Percentiles rank a stretch among this genome's conserved stretches.
Evolutionary conservation across 2,329 filamentous ascomycete species (phyloP).

Genomic region (Aquanectria penicillioides): DNA sequence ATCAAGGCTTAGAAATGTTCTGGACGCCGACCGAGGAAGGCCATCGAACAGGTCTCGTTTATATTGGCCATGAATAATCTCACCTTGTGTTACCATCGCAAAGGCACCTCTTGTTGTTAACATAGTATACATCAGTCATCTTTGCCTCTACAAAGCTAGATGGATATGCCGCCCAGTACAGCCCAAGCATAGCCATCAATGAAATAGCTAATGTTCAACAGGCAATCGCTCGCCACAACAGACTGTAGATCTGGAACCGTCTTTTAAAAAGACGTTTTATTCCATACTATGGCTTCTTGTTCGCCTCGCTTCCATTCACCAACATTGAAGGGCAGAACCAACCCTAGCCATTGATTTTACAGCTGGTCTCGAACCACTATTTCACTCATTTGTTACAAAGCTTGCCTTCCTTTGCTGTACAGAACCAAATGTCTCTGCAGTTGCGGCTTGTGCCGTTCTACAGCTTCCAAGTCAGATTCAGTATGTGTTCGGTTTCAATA

Average conservation of each 20-base stretch:
- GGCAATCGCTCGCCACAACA: neutral
- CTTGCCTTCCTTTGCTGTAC: conserved; percentile 15
- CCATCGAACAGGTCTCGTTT: no score
- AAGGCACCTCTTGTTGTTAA: no score
- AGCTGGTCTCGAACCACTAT: neutral
- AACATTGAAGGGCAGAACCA: neutral
- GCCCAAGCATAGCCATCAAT: no score
- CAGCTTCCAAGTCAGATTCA: neutral
- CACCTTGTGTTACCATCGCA: no score
- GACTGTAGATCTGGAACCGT: neutral
- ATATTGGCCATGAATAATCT: no score
- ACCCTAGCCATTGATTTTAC: neutral
- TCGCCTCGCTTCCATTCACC: neutral
- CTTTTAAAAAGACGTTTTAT: conserved; percentile 3
- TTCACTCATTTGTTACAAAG: conserved; percentile 7
- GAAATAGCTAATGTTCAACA: neutral
- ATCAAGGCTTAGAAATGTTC: no score
- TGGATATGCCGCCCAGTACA: neutral
- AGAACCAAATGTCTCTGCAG: neutral
- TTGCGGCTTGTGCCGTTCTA: conserved; percentile 9
- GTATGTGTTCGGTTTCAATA: conserved; percentile 12
- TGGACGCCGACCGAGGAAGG: no score
- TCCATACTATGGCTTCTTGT: neutral
- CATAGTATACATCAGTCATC: no score
- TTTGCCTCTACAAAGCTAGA: neutral